Conservation (phyloP, 805 yeast species). For the Metschnikowia koreensis region DNA sequence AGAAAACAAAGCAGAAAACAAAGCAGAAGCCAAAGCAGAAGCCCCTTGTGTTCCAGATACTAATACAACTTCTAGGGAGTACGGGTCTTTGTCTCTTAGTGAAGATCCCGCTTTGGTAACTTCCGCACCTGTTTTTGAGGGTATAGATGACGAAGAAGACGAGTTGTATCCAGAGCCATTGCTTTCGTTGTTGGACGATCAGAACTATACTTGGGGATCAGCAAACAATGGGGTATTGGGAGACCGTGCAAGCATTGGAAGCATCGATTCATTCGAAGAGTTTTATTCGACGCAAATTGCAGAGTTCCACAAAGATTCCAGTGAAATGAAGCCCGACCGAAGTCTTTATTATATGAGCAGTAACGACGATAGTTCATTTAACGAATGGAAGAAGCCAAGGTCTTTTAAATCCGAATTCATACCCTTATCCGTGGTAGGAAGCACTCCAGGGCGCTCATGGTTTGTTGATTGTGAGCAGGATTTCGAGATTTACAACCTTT, state of each 20-base stretch:
- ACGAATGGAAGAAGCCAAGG: conserved; percentile 1
- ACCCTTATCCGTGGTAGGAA: background rate
- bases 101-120: too few species aligned
- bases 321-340: background rate
- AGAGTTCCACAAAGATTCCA: background rate
- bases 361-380: conserved; percentile 1
- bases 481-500: background rate
- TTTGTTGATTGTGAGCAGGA: background rate
- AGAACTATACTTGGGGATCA: too few species aligned
- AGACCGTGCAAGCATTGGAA: background rate
- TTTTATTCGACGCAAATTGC: background rate
- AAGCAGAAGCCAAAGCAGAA: background rate
- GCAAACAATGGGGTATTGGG: too few species aligned
- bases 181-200: too few species aligned
- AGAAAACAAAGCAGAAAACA: too few species aligned
- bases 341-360: conserved; percentile 5
- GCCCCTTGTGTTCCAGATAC: too few species aligned
- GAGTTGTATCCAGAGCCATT: too few species aligned
- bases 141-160: too few species aligned
- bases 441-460: background rate
- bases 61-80: too few species aligned
- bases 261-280: background rate
- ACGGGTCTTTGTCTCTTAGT: too few species aligned
- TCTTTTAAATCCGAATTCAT: background rate
- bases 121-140: too few species aligned